These are phyloP conservation scores for Crassisporium funariophilum DNA, from an alignment of 768 basidiomycete genomes.

Conservation along the genomic window DNA sequence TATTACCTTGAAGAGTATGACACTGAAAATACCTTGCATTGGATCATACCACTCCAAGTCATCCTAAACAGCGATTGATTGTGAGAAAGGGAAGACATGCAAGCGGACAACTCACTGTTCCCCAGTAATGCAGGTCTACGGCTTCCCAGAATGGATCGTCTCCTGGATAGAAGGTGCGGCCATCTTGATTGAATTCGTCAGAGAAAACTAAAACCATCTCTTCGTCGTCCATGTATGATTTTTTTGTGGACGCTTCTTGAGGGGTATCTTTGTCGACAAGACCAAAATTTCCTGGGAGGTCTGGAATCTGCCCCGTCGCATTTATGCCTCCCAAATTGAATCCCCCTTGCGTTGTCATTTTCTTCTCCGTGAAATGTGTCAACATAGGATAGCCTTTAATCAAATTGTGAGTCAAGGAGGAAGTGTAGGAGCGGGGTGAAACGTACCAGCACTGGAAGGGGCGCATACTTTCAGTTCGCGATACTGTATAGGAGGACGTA, in stretches of 20 bases:
- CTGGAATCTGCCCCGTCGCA: constrained; percentile 68
- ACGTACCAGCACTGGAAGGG: constrained; percentile 38
- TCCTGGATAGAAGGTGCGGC: constrained; percentile 68
- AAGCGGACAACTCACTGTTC: constrained; percentile 42
- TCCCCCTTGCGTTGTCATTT: constrained; percentile 49
- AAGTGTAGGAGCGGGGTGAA: not conserved
- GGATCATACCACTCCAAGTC: constrained; percentile 86
- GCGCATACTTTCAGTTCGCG: constrained; percentile 45
- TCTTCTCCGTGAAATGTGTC: constrained; percentile 42
- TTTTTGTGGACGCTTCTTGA: constrained; percentile 48
- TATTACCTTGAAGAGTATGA: not conserved
- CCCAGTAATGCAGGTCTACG: constrained; percentile 71
- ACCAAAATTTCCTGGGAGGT: constrained; percentile 58
- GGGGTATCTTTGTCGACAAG: constrained; percentile 84
- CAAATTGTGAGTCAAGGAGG: not conserved
- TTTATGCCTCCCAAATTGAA: constrained; percentile 82
- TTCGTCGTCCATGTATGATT: constrained; percentile 54
- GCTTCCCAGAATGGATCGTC: constrained; percentile 69
- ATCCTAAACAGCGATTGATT: constrained; percentile 25
- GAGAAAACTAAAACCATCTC: constrained; percentile 67
- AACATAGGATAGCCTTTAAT: constrained; percentile 52
- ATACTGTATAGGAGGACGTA: not conserved
- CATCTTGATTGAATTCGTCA: constrained; percentile 82
- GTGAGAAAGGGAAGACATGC: too few species aligned
- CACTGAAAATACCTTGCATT: constrained; percentile 34